Evolutionary conservation across 2,329 filamentous ascomycete species (phyloP).

Genomic region (Neurospora sp.): DNA sequence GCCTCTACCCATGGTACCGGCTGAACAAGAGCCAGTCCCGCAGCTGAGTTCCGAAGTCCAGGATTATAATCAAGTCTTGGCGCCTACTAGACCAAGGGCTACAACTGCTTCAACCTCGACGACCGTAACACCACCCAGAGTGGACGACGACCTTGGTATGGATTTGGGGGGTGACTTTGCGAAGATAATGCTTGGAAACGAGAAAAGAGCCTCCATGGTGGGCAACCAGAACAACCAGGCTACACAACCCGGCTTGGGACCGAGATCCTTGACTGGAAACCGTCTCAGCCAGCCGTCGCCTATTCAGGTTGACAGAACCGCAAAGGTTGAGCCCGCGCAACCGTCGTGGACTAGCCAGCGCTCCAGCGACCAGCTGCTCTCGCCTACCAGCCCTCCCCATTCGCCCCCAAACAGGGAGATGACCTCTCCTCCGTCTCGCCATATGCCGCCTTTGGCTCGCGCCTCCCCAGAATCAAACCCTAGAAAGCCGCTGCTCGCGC

Average conservation of each 20-base stretch:
- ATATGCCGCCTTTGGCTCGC: conserved; percentile 23
- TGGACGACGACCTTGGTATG: conserved; percentile 35
- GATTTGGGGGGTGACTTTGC: conserved; percentile 50
- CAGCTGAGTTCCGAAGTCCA: conserved; percentile 27
- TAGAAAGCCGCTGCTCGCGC: conserved; percentile 21
- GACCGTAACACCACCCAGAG: conserved; percentile 40
- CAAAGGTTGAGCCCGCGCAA: conserved; percentile 36
- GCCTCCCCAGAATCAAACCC: conserved; percentile 26
- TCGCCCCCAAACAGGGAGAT: conserved; percentile 27
- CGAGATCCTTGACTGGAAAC: conserved; percentile 36
- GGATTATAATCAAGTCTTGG: conserved; percentile 28
- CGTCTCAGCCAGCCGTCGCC: conserved; percentile 36
- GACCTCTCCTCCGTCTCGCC: conserved; percentile 29
- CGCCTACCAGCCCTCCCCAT: conserved; percentile 23
- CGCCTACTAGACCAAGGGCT: conserved; percentile 36
- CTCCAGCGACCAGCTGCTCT: conserved; percentile 39
- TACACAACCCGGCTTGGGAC: conserved; percentile 12
- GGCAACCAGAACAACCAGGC: conserved; percentile 28
- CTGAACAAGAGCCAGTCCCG: conserved; percentile 24
- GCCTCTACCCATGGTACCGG: conserved; percentile 26
- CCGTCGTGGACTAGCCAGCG: conserved; percentile 42
- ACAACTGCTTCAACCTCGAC: conserved; percentile 43
- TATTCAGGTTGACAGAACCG: conserved; percentile 35
- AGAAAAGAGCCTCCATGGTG: conserved; percentile 42
- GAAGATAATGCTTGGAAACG: conserved; percentile 45